Percentiles rank a stretch among this genome's conserved stretches.
phyloP scores from a whole-genome alignment of 768 basidiomycete genomes.

The Xerocomellus intermedius region DNA sequence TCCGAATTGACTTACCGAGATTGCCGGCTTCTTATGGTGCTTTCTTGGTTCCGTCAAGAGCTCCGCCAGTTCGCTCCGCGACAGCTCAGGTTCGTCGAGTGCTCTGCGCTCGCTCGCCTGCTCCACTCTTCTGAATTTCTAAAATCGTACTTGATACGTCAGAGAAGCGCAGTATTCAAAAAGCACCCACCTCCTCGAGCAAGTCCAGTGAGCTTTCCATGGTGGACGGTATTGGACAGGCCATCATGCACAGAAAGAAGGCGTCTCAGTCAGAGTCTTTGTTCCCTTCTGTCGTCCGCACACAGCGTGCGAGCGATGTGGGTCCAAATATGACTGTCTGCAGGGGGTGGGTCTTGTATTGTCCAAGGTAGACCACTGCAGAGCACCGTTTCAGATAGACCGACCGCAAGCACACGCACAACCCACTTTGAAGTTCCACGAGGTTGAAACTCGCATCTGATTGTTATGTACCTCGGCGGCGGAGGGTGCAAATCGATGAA shows the following conservation, averaged over 20 bases:
- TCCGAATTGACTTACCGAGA: constrained; percentile 61
- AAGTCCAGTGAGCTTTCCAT: constrained; percentile 27
- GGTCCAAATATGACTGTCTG: constrained; percentile 4
- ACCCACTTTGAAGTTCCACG: background rate
- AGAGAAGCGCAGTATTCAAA: background rate
- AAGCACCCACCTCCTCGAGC: constrained; percentile 29
- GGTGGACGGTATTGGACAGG: background rate
- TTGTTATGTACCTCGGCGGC: background rate
- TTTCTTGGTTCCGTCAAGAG: constrained; percentile 21
- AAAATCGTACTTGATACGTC: background rate
- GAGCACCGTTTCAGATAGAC: background rate
- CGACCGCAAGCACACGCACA: background rate
- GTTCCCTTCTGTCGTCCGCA: background rate
- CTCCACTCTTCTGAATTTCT: constrained; percentile 62
- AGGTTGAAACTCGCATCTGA: constrained; percentile 15
- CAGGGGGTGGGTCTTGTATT: background rate
- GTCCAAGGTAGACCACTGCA: background rate
- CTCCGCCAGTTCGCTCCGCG: constrained; percentile 16
- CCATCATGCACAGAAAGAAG: background rate
- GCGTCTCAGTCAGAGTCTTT: background rate
- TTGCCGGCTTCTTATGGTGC: constrained; percentile 47
- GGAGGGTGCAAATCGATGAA: background rate
- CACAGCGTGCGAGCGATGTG: constrained; percentile 9
- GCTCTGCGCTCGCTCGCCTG: constrained; percentile 54
- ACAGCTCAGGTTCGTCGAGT: constrained; percentile 30